These are phyloP conservation scores for Blastocystis sp. DNA, from an alignment of 352 stramenopile genomes.

Conservation along the genomic window DNA sequence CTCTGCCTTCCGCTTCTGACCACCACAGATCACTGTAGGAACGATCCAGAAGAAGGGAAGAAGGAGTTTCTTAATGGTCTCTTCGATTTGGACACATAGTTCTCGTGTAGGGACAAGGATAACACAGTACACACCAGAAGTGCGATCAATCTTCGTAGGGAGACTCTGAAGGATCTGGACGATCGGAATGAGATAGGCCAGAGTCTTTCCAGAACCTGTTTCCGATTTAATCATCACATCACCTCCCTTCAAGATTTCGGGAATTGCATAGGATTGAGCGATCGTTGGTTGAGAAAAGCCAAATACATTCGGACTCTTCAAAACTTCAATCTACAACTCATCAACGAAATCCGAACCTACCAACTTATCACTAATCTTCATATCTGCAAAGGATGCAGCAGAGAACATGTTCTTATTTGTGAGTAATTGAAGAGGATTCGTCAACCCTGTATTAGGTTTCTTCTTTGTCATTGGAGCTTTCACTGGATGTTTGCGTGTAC, in stretches of 20 bases:
- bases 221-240: constrained; percentile 82
- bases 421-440: neutral
- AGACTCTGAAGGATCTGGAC: constrained; percentile 71
- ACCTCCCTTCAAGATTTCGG: constrained; percentile 71
- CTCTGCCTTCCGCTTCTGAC: constrained; percentile 42
- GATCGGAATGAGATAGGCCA: constrained; percentile 79
- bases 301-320: constrained; percentile 73
- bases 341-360: neutral
- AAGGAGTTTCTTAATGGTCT: constrained; percentile 20
- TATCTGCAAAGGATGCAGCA: neutral
- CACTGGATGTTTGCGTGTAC: constrained; percentile 34
- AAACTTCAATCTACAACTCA: constrained; percentile 10
- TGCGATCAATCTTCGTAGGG: constrained; percentile 58
- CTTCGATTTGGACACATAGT: constrained; percentile 52
- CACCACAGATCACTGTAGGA: constrained; percentile 48
- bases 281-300: constrained; percentile 79
- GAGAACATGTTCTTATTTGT: constrained; percentile 34
- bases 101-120: constrained; percentile 83
- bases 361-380: constrained; percentile 2
- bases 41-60: constrained; percentile 43
- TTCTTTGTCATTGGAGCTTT: neutral
- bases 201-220: constrained; percentile 81
- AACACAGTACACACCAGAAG: constrained; percentile 68
- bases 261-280: constrained; percentile 79
- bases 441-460: neutral